These are phyloP conservation scores for Tulasnella calospora DNA, from an alignment of 768 basidiomycete species.

Conservation along the genomic window DNA sequence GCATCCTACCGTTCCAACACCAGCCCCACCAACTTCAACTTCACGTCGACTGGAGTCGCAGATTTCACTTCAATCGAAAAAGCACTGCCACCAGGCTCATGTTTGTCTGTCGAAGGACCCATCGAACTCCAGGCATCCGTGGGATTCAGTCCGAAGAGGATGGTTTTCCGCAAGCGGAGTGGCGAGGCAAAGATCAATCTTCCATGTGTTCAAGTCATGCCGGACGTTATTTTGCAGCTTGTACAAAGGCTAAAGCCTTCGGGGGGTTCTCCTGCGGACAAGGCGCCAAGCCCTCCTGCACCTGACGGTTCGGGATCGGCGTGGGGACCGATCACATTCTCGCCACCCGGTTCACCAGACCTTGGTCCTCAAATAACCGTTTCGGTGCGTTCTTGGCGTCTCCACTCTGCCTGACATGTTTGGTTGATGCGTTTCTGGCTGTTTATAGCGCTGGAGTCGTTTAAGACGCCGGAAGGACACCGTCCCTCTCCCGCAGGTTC, in stretches of 20 bases:
- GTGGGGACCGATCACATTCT: conserved; percentile 21
- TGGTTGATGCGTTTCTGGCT: background rate
- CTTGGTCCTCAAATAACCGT: background rate
- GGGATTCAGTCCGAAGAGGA: conserved; percentile 55
- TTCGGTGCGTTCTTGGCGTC: background rate
- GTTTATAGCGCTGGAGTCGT: conserved; percentile 6
- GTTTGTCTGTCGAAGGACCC: conserved; percentile 47
- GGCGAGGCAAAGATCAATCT: conserved; percentile 46
- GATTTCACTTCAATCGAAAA: background rate
- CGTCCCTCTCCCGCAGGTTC: conserved; percentile 5
- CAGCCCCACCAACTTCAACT: background rate
- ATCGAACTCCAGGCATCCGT: conserved; percentile 48
- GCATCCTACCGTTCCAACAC: conserved; percentile 1
- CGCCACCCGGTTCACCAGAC: conserved; percentile 17
- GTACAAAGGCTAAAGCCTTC: conserved; percentile 29
- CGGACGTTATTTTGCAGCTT: conserved; percentile 42
- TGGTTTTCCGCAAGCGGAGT: conserved; percentile 51
- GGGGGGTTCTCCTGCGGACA: background rate
- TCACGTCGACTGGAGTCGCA: background rate
- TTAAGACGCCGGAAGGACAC: background rate
- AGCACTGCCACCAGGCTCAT: conserved; percentile 29
- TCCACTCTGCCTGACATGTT: background rate
- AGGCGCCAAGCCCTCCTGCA: background rate
- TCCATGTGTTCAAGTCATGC: conserved; percentile 46
- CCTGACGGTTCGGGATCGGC: background rate